These are phyloP conservation scores for Saturnispora dispora DNA, from an alignment of 805 yeast species.

Conservation along the genomic window DNA sequence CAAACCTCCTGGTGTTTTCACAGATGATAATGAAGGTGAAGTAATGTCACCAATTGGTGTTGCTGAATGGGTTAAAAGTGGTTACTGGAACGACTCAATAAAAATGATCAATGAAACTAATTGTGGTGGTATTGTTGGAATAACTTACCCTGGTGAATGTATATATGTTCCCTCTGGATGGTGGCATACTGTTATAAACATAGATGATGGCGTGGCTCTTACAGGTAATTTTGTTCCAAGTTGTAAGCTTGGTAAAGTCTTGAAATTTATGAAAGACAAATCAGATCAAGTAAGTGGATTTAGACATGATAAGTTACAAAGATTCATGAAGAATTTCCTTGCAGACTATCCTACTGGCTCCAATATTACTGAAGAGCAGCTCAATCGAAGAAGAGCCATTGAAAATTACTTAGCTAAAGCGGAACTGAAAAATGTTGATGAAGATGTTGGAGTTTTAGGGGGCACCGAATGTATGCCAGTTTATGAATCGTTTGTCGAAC, in stretches of 20 bases:
- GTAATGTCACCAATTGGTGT: slow-evolving; percentile 88
- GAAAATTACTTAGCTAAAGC: slow-evolving; percentile 8
- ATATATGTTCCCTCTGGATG: slow-evolving; percentile 91
- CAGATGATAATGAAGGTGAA: slow-evolving; percentile 70
- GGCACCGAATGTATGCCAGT: slow-evolving; percentile 38
- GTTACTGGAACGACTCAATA: slow-evolving; percentile 65
- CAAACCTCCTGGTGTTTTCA: slow-evolving; percentile 79
- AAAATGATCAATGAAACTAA: slow-evolving; percentile 35
- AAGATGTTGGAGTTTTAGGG: slow-evolving; percentile 55
- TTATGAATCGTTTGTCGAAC: slow-evolving; percentile 48
- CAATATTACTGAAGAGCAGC: slow-evolving; percentile 7
- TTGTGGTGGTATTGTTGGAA: slow-evolving; percentile 39
- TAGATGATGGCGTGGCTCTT: slow-evolving; percentile 74
- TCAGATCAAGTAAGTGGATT: slow-evolving; percentile 75
- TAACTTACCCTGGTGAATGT: slow-evolving; percentile 76
- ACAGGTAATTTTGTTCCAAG: slow-evolving; percentile 84
- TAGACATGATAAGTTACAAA: slow-evolving; percentile 43
- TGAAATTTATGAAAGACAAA: slow-evolving; percentile 59
- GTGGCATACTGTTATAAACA: slow-evolving; percentile 94
- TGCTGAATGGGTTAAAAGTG: slow-evolving; percentile 84
- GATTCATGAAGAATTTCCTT: slow-evolving; percentile 28
- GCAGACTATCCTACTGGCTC: background rate
- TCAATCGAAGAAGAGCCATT: slow-evolving; percentile 12
- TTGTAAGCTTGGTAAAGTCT: slow-evolving; percentile 49
- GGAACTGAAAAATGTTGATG: slow-evolving; percentile 30